Base-by-base conservation (phyloP, 2,329 filamentous ascomycete species). In the Thielaviopsis musarum region DNA sequence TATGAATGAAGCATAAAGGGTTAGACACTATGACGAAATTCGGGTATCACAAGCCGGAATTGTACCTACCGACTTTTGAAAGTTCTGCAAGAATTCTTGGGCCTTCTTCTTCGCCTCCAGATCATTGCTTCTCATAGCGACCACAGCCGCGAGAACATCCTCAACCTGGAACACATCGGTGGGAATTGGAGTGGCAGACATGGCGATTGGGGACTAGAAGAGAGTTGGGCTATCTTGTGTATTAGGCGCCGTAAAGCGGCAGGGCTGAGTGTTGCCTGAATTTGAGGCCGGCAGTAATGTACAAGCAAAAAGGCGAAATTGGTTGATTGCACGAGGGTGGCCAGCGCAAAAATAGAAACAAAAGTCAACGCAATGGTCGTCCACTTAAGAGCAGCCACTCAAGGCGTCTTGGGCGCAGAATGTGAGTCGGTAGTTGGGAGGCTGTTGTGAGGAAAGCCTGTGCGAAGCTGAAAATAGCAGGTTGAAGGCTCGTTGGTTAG, bases 51-150 rank as follows among this genome's bases (percentile, higher is more conserved):
- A 22, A 34, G 51, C 24, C 6, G 22, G 28, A 48, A 58, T 45
- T 21, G 52, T 15, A 67, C 72, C 59, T 73, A 95, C 91, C 71
- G 93, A 97, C 82, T 98, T 98, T 80, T 98, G 93, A 73, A 97
- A 98, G 66, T 83, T 84, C 73, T 95, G 88, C 62, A 98, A 78
- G 70, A 85, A 98, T 70, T 91, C 84, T 69, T 96, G 91, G 62
- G 89, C 91, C 71, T 90, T 86, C 70, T 86, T 85, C 77, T 97
- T 97, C 69, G 87, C 82, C 65, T 85, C 80, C 68, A 86, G 81
- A 69, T 91, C 83, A 65, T 83, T 86, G 73, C 85, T 87, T 70
- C 90, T 85, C 91, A 98, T 95, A 64, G 91, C 93, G 69, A 84
- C 81, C 73, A 97, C 84, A 64, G 91, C 93, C 66, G 86, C 83